Evolutionary conservation across 306 rosid species (phyloP).

Genomic region (Cucurbita pepo): DNA sequence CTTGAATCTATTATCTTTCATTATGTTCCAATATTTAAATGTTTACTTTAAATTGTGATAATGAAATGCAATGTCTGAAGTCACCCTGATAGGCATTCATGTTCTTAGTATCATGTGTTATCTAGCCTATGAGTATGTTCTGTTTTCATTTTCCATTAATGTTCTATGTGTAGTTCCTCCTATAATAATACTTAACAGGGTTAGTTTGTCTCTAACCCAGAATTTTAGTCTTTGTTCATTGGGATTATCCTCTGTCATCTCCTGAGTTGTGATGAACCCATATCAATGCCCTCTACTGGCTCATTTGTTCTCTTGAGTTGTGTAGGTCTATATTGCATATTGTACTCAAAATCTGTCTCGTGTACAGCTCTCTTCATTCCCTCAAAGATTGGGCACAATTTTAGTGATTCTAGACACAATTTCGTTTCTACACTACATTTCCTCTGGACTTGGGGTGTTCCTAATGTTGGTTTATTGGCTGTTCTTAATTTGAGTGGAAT

Average conservation of each 20-base stretch:
- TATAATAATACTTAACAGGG: background rate
- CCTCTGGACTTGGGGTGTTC: background rate
- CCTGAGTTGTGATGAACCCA: background rate
- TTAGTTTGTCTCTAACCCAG: background rate
- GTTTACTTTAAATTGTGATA: background rate
- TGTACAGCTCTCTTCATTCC: background rate
- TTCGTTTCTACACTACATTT: no score
- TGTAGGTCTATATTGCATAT: no score
- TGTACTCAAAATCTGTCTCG: background rate
- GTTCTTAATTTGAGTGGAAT: background rate
- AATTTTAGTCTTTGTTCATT: background rate
- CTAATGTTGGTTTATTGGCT: background rate
- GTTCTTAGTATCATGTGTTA: background rate
- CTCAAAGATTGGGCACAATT: background rate
- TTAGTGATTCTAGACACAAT: background rate
- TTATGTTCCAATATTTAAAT: background rate
- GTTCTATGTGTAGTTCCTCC: background rate
- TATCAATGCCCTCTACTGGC: background rate
- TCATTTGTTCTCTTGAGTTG: background rate
- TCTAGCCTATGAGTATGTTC: background rate
- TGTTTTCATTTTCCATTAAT: background rate
- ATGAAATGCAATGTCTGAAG: background rate
- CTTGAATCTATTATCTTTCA: background rate
- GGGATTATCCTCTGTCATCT: background rate
- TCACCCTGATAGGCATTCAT: background rate